Evolutionary conservation across 805 yeast species (phyloP).

Genomic region (Metschnikowia cerradonensis): DNA sequence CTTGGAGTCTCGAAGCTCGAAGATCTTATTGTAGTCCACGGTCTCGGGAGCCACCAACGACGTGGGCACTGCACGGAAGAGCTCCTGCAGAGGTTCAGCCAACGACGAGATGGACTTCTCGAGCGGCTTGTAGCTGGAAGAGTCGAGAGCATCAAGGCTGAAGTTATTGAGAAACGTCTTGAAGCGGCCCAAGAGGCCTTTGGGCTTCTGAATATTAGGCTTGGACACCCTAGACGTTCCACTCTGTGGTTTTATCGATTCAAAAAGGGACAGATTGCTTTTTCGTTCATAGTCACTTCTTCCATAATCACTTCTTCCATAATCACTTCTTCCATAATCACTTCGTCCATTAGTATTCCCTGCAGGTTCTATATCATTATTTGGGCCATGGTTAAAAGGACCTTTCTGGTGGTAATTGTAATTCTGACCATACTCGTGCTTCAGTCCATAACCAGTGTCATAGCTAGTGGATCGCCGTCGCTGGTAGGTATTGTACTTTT

Average conservation of each 20-base stretch:
- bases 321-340: no score
- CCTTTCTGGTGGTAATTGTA: background rate
- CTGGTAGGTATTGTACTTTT: background rate
- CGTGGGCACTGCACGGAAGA: background rate
- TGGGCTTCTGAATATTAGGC: background rate
- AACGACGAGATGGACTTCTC: constrained; percentile 1
- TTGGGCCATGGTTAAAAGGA: background rate
- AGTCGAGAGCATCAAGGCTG: background rate
- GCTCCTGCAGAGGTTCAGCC: background rate
- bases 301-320: no score
- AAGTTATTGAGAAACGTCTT: background rate
- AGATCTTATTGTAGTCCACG: constrained; percentile 1
- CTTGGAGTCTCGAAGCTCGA: constrained; percentile 1
- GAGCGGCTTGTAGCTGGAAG: background rate
- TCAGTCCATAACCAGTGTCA: no score
- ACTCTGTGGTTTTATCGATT: background rate
- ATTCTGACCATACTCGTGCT: no score
- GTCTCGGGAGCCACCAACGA: background rate
- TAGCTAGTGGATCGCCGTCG: background rate
- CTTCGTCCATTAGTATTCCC: no score
- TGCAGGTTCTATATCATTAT: no score
- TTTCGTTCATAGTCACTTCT: no score
- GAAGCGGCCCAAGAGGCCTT: background rate
- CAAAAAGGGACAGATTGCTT: no score
- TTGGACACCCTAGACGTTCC: background rate